phyloP scores from a whole-genome alignment of 1,139 yeast species.

The Kluyveromyces sp. region DNA sequence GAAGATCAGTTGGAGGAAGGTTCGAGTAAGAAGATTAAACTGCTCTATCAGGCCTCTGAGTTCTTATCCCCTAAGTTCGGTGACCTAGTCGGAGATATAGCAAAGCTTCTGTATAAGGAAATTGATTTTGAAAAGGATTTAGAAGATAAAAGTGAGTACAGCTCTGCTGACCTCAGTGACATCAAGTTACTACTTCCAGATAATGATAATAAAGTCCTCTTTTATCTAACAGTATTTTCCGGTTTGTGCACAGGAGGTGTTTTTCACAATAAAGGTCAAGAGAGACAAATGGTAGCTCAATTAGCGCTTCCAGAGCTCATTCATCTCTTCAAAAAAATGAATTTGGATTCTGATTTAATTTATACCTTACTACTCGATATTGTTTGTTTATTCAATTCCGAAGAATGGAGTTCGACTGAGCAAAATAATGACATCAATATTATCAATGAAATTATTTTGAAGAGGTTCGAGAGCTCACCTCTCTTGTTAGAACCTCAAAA shows the following conservation, averaged over 20 bases:
- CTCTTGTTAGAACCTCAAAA: slow-evolving; percentile 12
- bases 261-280: slow-evolving; percentile 14
- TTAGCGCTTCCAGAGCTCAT: slow-evolving; percentile 20
- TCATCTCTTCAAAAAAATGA: slow-evolving; percentile 17
- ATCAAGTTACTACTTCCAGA: slow-evolving; percentile 18
- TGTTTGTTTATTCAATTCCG: slow-evolving; percentile 20
- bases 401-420: slow-evolving; percentile 27
- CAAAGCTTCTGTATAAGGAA: slow-evolving; percentile 21
- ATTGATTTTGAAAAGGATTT: slow-evolving; percentile 12
- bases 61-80: slow-evolving; percentile 26
- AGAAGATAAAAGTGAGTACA: neutral
- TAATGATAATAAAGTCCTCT: slow-evolving; percentile 16
- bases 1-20: slow-evolving; percentile 6
- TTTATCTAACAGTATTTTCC: slow-evolving; percentile 24
- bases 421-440: slow-evolving; percentile 17
- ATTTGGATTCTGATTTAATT: slow-evolving; percentile 21
- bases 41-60: slow-evolving; percentile 26
- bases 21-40: slow-evolving; percentile 13
- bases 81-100: slow-evolving; percentile 17
- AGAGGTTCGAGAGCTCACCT: slow-evolving; percentile 17
- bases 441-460: slow-evolving; percentile 16
- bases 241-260: slow-evolving; percentile 30
- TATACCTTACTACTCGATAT: slow-evolving; percentile 20
- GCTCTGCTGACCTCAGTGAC: slow-evolving; percentile 3
- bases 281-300: slow-evolving; percentile 15